phyloP scores from a whole-genome alignment of 2,329 filamentous ascomycete species.

The Simplicillium sp. region DNA sequence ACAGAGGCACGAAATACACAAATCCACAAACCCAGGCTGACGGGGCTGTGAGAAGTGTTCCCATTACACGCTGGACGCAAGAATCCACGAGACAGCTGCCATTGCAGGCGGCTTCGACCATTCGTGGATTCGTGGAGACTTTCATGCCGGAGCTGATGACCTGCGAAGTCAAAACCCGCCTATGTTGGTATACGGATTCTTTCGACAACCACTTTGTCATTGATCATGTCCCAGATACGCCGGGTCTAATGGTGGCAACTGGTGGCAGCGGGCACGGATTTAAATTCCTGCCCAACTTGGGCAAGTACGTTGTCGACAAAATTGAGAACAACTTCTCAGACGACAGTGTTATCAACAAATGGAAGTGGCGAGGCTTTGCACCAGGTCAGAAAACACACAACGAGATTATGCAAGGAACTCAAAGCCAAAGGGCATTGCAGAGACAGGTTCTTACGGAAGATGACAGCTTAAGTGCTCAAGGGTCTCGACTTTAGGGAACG shows the following conservation, averaged over 20 bases:
- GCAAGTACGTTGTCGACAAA: conserved; percentile 42
- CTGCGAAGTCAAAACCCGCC: conserved; percentile 19
- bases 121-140: conserved; percentile 23
- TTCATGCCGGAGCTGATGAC: conserved; percentile 31
- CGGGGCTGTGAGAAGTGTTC: conserved; percentile 26
- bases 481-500: too few relatives aligned
- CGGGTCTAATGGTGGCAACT: conserved; percentile 50
- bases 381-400: neutral
- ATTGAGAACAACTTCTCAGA: conserved; percentile 27
- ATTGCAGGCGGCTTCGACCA: conserved; percentile 14
- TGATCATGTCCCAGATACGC: conserved; percentile 36
- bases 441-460: neutral
- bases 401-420: conserved; percentile 1
- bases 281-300: conserved; percentile 51
- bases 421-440: neutral
- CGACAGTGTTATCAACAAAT: conserved; percentile 12
- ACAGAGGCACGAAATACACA: conserved; percentile 39
- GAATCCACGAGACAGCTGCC: conserved; percentile 15
- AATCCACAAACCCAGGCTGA: conserved; percentile 28
- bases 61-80: conserved; percentile 26
- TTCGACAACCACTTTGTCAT: conserved; percentile 23
- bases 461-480: too few relatives aligned
- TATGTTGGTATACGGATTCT: conserved; percentile 23
- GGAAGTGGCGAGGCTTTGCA: conserved; percentile 12
- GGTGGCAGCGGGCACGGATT: conserved; percentile 54